A percentile compares a stretch with the other conserved stretches of the same genome.
These are phyloP conservation scores for Fomitopsis pinicola DNA, from an alignment of 1,284 basidiomycete species.

Conservation along the genomic window DNA sequence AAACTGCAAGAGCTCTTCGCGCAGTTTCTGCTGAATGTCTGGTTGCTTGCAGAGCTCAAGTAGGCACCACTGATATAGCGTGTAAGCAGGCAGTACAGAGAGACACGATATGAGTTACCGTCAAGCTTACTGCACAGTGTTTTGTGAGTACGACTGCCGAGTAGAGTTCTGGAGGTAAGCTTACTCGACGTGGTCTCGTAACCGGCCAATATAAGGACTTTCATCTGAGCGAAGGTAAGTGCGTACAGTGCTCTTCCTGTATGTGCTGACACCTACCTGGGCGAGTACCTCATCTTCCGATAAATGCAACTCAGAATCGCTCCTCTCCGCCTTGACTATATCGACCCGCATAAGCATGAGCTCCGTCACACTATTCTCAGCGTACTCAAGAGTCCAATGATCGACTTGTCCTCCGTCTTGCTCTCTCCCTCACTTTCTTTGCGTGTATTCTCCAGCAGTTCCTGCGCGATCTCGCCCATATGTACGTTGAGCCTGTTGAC, in stretches of 20 bases:
- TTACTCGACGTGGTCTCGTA: conserved; percentile 40
- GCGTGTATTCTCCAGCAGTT: conserved; percentile 39
- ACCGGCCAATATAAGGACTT: conserved; percentile 34
- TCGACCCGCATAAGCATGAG: background rate
- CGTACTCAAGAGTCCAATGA: conserved; percentile 52
- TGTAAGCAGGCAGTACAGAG: background rate
- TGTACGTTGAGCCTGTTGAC: conserved; percentile 33
- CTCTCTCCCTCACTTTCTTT: conserved; percentile 35
- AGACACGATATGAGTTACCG: conserved; percentile 7
- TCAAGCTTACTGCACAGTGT: conserved; percentile 14
- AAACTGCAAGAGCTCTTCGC: conserved; percentile 33
- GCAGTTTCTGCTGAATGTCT: conserved; percentile 34
- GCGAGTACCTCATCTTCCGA: conserved; percentile 65
- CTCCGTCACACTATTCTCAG: background rate
- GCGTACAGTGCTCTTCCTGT: background rate
- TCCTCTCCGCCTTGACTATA: conserved; percentile 48
- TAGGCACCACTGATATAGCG: conserved; percentile 23
- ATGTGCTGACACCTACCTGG: conserved; percentile 29
- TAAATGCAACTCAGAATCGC: conserved; percentile 40
- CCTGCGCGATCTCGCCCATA: conserved; percentile 43
- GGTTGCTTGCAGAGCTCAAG: conserved; percentile 29
- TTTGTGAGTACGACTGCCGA: too few species aligned
- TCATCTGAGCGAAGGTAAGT: conserved; percentile 25
- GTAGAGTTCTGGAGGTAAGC: conserved; percentile 1
- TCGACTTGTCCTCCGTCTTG: conserved; percentile 41